A percentile compares a stretch with the other conserved stretches of the same genome.
Conservation (phyloP, 495 filamentous ascomycete genomes). For the Penicillium roqueforti region DNA sequence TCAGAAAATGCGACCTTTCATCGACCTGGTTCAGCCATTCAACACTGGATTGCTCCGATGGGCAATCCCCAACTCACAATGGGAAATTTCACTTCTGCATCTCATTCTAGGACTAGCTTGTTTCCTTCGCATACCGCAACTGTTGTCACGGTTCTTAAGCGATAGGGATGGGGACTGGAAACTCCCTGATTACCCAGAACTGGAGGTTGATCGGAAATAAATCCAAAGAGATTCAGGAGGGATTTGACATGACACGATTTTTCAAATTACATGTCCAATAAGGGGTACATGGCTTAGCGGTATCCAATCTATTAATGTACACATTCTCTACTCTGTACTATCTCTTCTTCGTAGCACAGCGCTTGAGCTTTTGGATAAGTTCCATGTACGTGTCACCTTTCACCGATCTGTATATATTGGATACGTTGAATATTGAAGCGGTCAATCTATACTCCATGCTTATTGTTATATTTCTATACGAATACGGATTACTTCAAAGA, state of each 20-base stretch:
- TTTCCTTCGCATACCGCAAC: conserved; percentile 21
- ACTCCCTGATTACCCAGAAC: conserved; percentile 25
- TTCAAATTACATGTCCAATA: not conserved
- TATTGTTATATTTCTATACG: too few relatives aligned
- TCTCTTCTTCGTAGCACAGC: too few relatives aligned
- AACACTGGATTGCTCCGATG: conserved; percentile 14
- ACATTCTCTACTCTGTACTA: too few relatives aligned
- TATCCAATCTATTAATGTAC: not conserved
- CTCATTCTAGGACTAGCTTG: conserved; percentile 18
- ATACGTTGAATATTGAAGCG: not conserved
- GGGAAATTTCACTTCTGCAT: conserved; percentile 23
- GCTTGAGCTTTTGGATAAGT: not conserved
- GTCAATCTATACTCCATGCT: too few relatives aligned
- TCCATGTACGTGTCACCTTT: not conserved
- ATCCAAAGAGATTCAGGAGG: too few relatives aligned
- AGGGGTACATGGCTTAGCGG: not conserved
- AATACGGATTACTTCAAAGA: too few relatives aligned
- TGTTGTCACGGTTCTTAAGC: conserved; percentile 15
- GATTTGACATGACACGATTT: too few relatives aligned
- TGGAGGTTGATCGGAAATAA: not conserved
- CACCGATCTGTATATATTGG: not conserved
- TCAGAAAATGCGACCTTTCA: conserved; percentile 24
- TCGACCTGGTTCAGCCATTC: conserved; percentile 29
- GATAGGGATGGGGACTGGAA: conserved; percentile 25
- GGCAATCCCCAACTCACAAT: conserved; percentile 19